Evolutionary conservation across 1,284 basidiomycete species (phyloP).

Genomic region (Tremellales sp.): DNA sequence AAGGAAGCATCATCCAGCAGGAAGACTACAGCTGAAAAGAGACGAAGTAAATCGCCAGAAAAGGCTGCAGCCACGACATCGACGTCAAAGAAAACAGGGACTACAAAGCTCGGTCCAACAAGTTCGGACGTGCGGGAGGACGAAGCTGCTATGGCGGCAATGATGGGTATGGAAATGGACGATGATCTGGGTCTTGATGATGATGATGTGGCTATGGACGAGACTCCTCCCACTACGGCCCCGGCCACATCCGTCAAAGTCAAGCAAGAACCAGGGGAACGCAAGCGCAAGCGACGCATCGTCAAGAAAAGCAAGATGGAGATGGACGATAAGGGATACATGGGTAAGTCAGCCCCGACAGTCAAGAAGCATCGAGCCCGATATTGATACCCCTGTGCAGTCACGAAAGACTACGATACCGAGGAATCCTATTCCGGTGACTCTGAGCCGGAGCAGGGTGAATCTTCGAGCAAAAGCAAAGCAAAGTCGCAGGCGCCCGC

Average conservation of each 20-base stretch:
- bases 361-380: background rate
- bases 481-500: constrained; percentile 10
- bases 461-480: constrained; percentile 6
- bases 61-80: background rate
- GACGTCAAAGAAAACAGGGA: constrained; percentile 1
- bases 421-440: constrained; percentile 36
- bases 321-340: constrained; percentile 41
- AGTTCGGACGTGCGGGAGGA: constrained; percentile 38
- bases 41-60: background rate
- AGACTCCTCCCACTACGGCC: background rate
- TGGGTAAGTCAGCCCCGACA: constrained; percentile 26
- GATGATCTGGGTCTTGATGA: constrained; percentile 20
- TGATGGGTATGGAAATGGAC: constrained; percentile 43
- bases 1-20: too few species aligned
- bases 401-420: constrained; percentile 31
- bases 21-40: too few species aligned
- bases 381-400: too few species aligned
- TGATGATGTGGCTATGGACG: constrained; percentile 10
- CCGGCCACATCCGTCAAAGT: constrained; percentile 8
- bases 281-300: constrained; percentile 28
- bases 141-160: constrained; percentile 43
- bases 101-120: constrained; percentile 22
- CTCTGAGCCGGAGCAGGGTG: constrained; percentile 25
- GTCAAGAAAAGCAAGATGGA: constrained; percentile 38
- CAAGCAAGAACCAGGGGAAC: constrained; percentile 16